Percentiles rank a stretch among this genome's conserved stretches.
Conservation (phyloP, 129 eudicot genomes). For the Saposhnikovia divaricata region DNA sequence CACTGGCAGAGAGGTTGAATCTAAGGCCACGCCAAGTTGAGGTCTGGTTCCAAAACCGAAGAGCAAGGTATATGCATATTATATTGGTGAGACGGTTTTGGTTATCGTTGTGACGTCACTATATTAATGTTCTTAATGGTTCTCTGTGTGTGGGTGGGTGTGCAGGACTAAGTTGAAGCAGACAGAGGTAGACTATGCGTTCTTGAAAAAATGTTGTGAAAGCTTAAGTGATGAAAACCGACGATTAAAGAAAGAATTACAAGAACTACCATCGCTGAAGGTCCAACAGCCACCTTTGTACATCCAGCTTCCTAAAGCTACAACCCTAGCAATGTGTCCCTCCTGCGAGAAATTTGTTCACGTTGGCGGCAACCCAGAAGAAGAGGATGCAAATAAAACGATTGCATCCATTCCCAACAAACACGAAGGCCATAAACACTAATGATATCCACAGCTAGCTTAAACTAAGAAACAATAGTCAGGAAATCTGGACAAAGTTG, state of each 20-base stretch:
- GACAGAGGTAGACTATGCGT: constrained; percentile 51
- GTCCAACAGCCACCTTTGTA: constrained; percentile 29
- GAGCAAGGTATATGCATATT: constrained; percentile 7
- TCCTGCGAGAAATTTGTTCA: constrained; percentile 23
- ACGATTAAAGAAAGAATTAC: constrained; percentile 53
- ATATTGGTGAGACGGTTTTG: neutral
- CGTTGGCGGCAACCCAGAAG: neutral
- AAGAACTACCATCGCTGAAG: constrained; percentile 37
- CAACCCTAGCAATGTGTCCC: constrained; percentile 16
- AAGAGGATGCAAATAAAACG: constrained; percentile 1
- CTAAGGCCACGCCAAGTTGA: constrained; percentile 16
- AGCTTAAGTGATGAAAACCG: constrained; percentile 49
- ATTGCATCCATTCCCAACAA: neutral
- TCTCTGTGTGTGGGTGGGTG: neutral
- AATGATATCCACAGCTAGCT: neutral
- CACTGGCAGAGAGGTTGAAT: constrained; percentile 9
- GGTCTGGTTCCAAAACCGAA: constrained; percentile 16
- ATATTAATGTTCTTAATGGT: neutral
- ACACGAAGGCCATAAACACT: neutral
- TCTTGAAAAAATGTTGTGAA: constrained; percentile 52
- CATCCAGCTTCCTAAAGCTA: constrained; percentile 18
- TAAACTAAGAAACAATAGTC: neutral
- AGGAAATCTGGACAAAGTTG: neutral
- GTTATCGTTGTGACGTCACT: neutral
- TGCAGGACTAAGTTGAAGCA: constrained; percentile 77